Percentiles rank a stretch among this genome's conserved stretches.
These are phyloP conservation scores for Wickerhamomyces sydowiorum DNA, from an alignment of 805 yeast genomes.

Conservation along the genomic window DNA sequence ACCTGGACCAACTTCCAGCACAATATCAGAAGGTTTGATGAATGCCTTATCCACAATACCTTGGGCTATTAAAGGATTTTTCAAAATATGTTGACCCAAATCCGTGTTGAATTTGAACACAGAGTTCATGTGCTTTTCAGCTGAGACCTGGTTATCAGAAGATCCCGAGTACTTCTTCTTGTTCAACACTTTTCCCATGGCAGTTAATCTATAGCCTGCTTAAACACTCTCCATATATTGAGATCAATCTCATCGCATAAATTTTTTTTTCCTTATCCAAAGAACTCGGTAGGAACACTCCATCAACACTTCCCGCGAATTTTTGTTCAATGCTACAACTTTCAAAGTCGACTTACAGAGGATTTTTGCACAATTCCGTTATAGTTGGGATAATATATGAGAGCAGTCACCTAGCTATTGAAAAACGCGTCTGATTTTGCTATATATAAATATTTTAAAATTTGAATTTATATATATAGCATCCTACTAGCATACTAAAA, in stretches of 20 bases:
- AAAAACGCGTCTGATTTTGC: too few relatives aligned
- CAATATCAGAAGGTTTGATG: constrained; percentile 86
- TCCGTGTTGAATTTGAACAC: constrained; percentile 97
- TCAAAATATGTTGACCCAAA: constrained; percentile 93
- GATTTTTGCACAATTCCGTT: too few relatives aligned
- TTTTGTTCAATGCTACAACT: too few relatives aligned
- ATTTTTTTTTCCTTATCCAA: constrained; percentile 1
- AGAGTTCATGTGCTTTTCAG: constrained; percentile 65
- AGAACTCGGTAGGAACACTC: not conserved
- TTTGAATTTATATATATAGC: too few relatives aligned
- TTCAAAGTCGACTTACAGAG: too few relatives aligned
- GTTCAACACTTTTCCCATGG: constrained; percentile 36
- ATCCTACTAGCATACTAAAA: too few relatives aligned
- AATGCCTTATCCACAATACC: constrained; percentile 97
- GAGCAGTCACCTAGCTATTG: too few relatives aligned
- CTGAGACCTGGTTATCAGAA: constrained; percentile 54
- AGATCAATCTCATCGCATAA: constrained; percentile 1
- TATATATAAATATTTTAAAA: too few relatives aligned
- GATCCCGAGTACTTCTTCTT: constrained; percentile 52
- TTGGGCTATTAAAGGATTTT: constrained; percentile 94
- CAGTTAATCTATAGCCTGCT: not conserved
- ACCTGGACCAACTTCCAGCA: constrained; percentile 98
- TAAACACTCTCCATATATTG: not conserved
- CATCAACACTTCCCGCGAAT: not conserved
- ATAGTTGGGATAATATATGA: too few relatives aligned